Evolutionary conservation across 306 rosid species (phyloP), one percentile per base, ranked within the genome.

Genomic region (Corylus avellana): DNA sequence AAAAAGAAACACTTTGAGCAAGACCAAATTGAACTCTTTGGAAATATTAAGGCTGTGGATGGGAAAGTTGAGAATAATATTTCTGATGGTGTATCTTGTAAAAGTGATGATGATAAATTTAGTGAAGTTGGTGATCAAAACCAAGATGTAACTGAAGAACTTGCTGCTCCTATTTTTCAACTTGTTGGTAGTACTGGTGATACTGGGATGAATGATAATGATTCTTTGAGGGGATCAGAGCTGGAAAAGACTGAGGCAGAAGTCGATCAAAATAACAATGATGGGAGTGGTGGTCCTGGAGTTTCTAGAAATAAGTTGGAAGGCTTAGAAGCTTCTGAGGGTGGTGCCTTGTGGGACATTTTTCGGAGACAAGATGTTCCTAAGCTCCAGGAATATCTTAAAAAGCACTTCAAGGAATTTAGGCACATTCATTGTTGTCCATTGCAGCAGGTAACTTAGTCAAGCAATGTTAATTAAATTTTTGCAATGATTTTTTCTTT

Each of bases 291-390:
- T 72, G 72, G 76, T 27, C 63, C 29, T 2, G 27, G 37, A 48
- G 66, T 46, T 66, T 71, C 37, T 74, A 76, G 3, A 67, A 77
- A 71, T 66, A 68, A 25, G 16, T 51, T 73, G 63, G 76, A 56
- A 80, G 58, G 12, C 37, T 71, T 48, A 32, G 91, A 80, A 78
- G 79, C 61, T 25, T 70, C 83, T 14, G 97, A 86, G 44, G 89
- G 89, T n/a, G 97, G 97, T 72, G 97, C 97, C 64, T 74, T 94
- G 4, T 92, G 98, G 97, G 98, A 92, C 88, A 91, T 94, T 76
- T 94, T 94, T 71, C 85, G 97, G 56, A 88, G 97, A 81, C 83
- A 94, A 76, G 98, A 94, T 86, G 88, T 81, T n/a, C 95, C 93
- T 4, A 88, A 90, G 84, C 90, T 94, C 80, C 80, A 92, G 78